Evolutionary conservation across 768 basidiomycete genomes (phyloP).

Genomic region (Mrakia gelida): DNA sequence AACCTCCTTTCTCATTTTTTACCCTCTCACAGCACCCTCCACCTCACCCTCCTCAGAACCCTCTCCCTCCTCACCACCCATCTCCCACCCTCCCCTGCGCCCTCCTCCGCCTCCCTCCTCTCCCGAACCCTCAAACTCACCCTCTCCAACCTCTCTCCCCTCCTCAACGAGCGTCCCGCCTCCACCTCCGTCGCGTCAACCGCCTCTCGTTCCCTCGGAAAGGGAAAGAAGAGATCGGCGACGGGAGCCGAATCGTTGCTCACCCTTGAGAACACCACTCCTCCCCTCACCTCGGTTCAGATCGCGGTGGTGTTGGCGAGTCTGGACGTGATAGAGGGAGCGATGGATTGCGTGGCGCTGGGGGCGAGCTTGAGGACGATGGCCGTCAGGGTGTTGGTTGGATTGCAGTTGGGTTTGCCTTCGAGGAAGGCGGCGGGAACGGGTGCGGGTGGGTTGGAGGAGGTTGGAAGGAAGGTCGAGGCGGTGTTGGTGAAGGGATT

Average conservation of each 20-base stretch:
- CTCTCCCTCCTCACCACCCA: conserved; percentile 21
- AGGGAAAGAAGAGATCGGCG: conserved; percentile 29
- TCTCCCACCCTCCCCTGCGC: conserved; percentile 25
- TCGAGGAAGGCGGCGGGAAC: background rate
- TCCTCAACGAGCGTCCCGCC: conserved; percentile 21
- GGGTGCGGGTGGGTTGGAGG: background rate
- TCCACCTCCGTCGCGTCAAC: background rate
- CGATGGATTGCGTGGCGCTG: conserved; percentile 10
- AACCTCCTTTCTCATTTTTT: conserved; percentile 48
- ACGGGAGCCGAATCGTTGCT: conserved; percentile 10
- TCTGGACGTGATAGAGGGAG: conserved; percentile 2
- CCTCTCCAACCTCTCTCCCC: conserved; percentile 25
- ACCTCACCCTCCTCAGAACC: conserved; percentile 39
- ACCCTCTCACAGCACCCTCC: conserved; percentile 51
- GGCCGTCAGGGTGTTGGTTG: conserved; percentile 24
- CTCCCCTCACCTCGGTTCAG: background rate
- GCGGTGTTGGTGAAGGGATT: background rate
- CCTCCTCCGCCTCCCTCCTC: conserved; percentile 21
- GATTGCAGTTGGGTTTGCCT: conserved; percentile 1
- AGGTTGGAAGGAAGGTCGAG: conserved; percentile 15
- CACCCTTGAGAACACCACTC: conserved; percentile 12
- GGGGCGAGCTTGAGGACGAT: conserved; percentile 10
- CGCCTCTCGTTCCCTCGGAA: conserved; percentile 18
- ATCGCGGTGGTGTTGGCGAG: background rate
- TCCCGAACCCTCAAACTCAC: conserved; percentile 25